phyloP scores from a whole-genome alignment of 2,329 filamentous ascomycete species.

The Dactylellina drechsleri region DNA sequence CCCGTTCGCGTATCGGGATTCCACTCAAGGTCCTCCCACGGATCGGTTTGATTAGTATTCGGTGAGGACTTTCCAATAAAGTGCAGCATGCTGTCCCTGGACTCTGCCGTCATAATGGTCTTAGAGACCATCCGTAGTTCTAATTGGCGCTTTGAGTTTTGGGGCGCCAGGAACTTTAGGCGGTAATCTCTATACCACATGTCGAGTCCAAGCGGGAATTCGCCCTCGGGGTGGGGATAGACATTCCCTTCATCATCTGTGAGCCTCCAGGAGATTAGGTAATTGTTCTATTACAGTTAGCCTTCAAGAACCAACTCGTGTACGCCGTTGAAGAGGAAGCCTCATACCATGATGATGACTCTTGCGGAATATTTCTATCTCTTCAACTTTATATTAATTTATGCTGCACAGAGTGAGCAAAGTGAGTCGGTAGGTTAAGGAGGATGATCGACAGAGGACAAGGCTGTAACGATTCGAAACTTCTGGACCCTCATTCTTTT shows the following conservation, averaged over 20 bases:
- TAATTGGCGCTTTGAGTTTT: neutral
- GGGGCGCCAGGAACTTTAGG: neutral
- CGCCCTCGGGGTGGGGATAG: neutral
- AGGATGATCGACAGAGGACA: too few species aligned
- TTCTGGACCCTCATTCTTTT: too few species aligned
- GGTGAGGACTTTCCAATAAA: slow-evolving; percentile 29
- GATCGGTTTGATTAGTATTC: neutral
- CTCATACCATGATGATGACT: too few species aligned
- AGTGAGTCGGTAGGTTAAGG: too few species aligned
- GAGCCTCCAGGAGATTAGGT: slow-evolving; percentile 13
- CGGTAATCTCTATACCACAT: slow-evolving; percentile 13
- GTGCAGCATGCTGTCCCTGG: neutral
- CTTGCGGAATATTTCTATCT: too few species aligned
- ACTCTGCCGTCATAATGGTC: slow-evolving; percentile 2
- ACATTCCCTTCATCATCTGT: neutral
- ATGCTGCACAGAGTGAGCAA: too few species aligned
- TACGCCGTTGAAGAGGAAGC: neutral
- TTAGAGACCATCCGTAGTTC: slow-evolving; percentile 12
- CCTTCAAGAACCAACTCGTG: neutral
- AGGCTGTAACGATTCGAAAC: too few species aligned
- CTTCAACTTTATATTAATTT: too few species aligned
- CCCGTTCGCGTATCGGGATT: neutral
- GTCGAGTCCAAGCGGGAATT: slow-evolving; percentile 10
- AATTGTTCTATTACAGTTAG: slow-evolving; percentile 11
- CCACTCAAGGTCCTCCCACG: slow-evolving; percentile 24